Evolutionary conservation across 495 filamentous ascomycete species (phyloP).

Genomic region (Letharia columbiana): DNA sequence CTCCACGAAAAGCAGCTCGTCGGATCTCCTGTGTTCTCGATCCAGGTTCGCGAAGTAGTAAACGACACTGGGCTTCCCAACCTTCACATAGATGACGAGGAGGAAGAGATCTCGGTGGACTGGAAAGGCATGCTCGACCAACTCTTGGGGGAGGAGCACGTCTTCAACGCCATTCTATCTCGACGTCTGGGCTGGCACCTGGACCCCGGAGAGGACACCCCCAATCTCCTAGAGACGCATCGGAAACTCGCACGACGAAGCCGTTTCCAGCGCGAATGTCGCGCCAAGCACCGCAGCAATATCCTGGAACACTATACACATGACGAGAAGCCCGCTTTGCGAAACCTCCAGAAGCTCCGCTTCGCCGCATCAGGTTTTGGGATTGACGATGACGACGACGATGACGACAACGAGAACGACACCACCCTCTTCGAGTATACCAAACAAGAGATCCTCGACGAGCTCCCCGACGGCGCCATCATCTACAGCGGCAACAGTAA

Average conservation of each 20-base stretch:
- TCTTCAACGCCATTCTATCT: neutral
- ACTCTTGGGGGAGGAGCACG: slow-evolving; percentile 3
- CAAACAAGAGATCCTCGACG: neutral
- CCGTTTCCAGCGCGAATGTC: neutral
- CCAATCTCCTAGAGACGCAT: neutral
- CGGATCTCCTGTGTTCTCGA: neutral
- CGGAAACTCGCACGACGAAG: slow-evolving; percentile 1
- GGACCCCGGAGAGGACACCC: neutral
- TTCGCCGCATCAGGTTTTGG: neutral
- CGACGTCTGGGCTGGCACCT: neutral
- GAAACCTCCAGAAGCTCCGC: neutral
- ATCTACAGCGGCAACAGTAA: neutral
- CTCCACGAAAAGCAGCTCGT: neutral
- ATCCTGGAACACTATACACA: neutral
- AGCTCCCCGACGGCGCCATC: neutral
- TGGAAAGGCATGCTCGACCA: slow-evolving; percentile 3
- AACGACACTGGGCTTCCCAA: slow-evolving; percentile 1
- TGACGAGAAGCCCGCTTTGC: neutral
- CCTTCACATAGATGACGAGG: neutral
- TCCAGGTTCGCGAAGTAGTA: neutral
- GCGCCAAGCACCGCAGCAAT: neutral
- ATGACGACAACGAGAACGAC: neutral
- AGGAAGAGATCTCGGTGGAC: neutral
- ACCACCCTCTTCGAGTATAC: neutral
- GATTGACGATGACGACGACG: neutral